Base-by-base conservation (phyloP, 2,329 filamentous ascomycete species). In the Lasiodiplodia sp. region DNA sequence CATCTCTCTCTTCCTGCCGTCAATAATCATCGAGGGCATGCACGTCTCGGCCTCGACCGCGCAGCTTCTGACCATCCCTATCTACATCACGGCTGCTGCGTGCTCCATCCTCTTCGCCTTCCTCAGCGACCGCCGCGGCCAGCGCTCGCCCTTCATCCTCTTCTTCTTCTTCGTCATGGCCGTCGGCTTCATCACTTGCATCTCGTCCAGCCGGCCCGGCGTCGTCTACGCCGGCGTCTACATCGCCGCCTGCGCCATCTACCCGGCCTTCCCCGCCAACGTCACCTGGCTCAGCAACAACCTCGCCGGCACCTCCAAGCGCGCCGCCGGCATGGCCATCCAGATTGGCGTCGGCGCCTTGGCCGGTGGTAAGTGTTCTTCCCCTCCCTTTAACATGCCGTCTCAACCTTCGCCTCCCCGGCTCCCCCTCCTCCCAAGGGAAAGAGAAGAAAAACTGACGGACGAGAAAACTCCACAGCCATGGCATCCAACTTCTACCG, bases 401-500 rank as follows among this genome's bases (percentile, higher is more conserved):
- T n/a, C n/a, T n/a, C n/a, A n/a, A n/a, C n/a, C n/a, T n/a, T n/a
- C n/a, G n/a, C n/a, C n/a, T n/a, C n/a, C n/a, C n/a, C n/a, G n/a
- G n/a, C n/a, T n/a, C n/a, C n/a, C n/a, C n/a, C n/a, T n/a, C n/a
- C n/a, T n/a, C n/a, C n/a, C n/a, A n/a, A n/a, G n/a, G n/a, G n/a
- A n/a, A n/a, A n/a, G n/a, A n/a, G n/a, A n/a, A n/a, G n/a, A n/a
- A n/a, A n/a, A n/a, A n/a, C n/a, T n/a, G n/a, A n/a, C n/a, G n/a
- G n/a, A n/a, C n/a, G n/a, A n/a, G n/a, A n/a, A n/a, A n/a, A n/a
- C n/a, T n/a, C n/a, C n/a, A n/a, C n/a, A 80, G 90, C 89, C 1
- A 91, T 92, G 86, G 88, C 89, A 0, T 89, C 88, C 5, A 92
- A 92, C 73, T 92, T 92, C 73, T 93, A 92, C 72, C 84, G 90